Evolutionary conservation across 2,329 filamentous ascomycete species (phyloP).

Genomic region (Diaporthe sp.): DNA sequence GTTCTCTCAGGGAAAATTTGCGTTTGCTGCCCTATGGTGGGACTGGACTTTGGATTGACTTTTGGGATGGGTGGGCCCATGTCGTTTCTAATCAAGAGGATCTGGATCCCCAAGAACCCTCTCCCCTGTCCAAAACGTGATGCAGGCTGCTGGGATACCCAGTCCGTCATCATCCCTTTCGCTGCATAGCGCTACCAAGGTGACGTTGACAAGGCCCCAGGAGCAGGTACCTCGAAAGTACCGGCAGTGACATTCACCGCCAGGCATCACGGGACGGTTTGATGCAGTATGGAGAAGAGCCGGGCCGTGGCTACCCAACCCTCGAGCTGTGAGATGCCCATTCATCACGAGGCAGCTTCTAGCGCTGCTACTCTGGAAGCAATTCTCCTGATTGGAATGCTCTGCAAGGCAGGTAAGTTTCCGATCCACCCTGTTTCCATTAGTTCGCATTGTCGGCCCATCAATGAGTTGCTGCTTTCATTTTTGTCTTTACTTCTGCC

Average conservation of each 20-base stretch:
- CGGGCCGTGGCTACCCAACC: slow-evolving; percentile 36
- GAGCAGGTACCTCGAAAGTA: slow-evolving; percentile 39
- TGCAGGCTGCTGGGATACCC: slow-evolving; percentile 38
- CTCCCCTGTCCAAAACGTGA: slow-evolving; percentile 43
- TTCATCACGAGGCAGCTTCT: slow-evolving; percentile 32
- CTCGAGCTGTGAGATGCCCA: slow-evolving; percentile 27
- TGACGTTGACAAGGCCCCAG: slow-evolving; percentile 33
- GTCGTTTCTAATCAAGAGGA: slow-evolving; percentile 38
- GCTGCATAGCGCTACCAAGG: slow-evolving; percentile 40
- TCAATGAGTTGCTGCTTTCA: slow-evolving; percentile 17
- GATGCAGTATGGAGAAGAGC: slow-evolving; percentile 35
- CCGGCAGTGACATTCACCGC: slow-evolving; percentile 34
- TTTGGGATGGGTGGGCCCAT: slow-evolving; percentile 40
- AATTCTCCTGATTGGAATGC: slow-evolving; percentile 27
- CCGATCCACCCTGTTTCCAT: slow-evolving; percentile 28
- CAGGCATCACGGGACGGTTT: slow-evolving; percentile 36
- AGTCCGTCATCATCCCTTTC: slow-evolving; percentile 38
- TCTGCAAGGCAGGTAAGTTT: slow-evolving; percentile 30
- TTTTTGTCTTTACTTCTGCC: slow-evolving; percentile 23
- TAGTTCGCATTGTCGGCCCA: slow-evolving; percentile 26
- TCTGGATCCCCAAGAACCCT: slow-evolving; percentile 37
- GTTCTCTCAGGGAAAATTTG: slow-evolving; percentile 37
- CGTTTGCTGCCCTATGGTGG: slow-evolving; percentile 38
- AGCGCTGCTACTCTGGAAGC: slow-evolving; percentile 30
- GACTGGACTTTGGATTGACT: slow-evolving; percentile 37